Evolutionary conservation across 2,329 filamentous ascomycete genomes (phyloP), one percentile per base, ranked within the genome.

Genomic region (Decorospora gaudefroyi): DNA sequence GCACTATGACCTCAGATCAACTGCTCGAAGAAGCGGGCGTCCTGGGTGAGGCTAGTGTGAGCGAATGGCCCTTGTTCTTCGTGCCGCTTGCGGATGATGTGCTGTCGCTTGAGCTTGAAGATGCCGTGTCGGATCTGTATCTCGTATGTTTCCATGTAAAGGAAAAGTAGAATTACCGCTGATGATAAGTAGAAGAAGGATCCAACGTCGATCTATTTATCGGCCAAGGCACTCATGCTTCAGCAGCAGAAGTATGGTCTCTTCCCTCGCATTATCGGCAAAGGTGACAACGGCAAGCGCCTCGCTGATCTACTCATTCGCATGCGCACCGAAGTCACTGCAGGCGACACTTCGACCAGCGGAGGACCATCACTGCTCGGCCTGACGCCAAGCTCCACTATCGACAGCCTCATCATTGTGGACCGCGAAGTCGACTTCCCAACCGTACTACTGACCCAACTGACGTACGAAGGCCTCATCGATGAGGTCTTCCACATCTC

Each of bases 371-470:
- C 76, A 2, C 73, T 76, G 6, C 76, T 85, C 30, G 87, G 87
- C 5, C 76, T 95, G 17, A 85, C 88, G 8, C 92, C 93, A 9
- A 97, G 93, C 69, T 87, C 87, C 8, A 85, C 85, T 5, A 88
- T 90, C 33, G 93, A 99, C 69, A 95, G 87, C 64, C 77, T 96
- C 47, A 91, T 99, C 61, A 87, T 99, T 49, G 90, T 99, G 42
- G 93, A 99, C 70, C 87, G 93, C 35, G 91, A 96, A 67, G 87
- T 96, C 42, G 93, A 99, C 69, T 90, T 93, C 62, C 89, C 92
- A 11, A 96, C 93, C 1, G 86, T 88, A 0, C 78, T 99, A 11
- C 84, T 99, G 40, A 97, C 92, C 0, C 93, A 99, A 68, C 76
- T 99, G 50, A 99, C 93, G 1, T 99, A 99, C 63, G 92, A 99